Percentiles rank a stretch among this genome's conserved stretches.
Evolutionary conservation across 2,329 filamentous ascomycete genomes (phyloP).

Genomic region (Teratosphaeria zuluensis): DNA sequence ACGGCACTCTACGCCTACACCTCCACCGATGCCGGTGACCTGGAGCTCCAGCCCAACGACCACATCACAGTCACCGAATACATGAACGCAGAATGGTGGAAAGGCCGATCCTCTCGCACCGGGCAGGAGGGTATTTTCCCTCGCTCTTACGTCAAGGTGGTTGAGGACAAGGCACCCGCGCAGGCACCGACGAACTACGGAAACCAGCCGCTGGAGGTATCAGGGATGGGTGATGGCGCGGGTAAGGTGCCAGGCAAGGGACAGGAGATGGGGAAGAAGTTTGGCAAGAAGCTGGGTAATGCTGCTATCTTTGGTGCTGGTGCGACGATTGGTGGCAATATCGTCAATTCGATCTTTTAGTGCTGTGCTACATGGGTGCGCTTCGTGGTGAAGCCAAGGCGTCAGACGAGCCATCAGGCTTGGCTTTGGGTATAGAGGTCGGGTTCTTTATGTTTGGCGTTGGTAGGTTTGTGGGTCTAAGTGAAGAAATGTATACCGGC

Average conservation of each 20-base stretch:
- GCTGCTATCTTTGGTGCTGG: slow-evolving; percentile 86
- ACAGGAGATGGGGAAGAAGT: slow-evolving; percentile 73
- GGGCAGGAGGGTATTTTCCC: slow-evolving; percentile 88
- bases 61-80: slow-evolving; percentile 72
- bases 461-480: not conserved
- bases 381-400: not conserved
- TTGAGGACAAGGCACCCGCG: slow-evolving; percentile 52
- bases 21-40: slow-evolving; percentile 70
- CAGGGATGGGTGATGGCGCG: slow-evolving; percentile 36
- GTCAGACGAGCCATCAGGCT: not conserved
- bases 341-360: slow-evolving; percentile 85
- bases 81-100: slow-evolving; percentile 97
- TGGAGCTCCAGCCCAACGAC: slow-evolving; percentile 73
- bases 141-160: slow-evolving; percentile 69
- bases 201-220: slow-evolving; percentile 69
- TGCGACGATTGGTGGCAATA: slow-evolving; percentile 78
- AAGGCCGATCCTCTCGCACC: slow-evolving; percentile 75
- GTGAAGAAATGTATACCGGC: not conserved
- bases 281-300: slow-evolving; percentile 87
- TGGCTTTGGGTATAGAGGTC: not conserved
- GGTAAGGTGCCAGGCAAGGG: slow-evolving; percentile 46
- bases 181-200: slow-evolving; percentile 45
- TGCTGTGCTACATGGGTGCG: not conserved
- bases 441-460: not conserved
- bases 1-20: slow-evolving; percentile 77